phyloP scores from a whole-genome alignment of 306 rosid genomes.

The Lotus japonicus region DNA sequence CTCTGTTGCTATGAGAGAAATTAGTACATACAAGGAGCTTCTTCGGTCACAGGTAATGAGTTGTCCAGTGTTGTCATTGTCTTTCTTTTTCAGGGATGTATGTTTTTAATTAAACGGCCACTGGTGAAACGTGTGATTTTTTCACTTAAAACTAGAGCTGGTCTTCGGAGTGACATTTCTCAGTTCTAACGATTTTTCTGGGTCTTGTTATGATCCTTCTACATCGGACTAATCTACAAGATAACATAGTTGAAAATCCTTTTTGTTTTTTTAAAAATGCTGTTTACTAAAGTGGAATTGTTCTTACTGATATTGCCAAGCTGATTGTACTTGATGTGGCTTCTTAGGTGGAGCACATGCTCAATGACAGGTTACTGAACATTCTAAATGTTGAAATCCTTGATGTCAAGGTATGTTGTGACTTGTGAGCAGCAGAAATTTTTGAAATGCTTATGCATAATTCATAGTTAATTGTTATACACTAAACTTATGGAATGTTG shows the following conservation, averaged over 20 bases:
- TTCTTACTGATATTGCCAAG: slow-evolving; percentile 15
- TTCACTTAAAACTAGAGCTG: background rate
- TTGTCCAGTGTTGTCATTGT: background rate
- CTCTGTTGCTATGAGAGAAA: slow-evolving; percentile 75
- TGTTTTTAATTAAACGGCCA: background rate
- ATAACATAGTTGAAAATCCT: background rate
- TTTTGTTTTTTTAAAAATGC: background rate
- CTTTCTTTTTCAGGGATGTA: background rate
- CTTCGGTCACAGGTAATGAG: slow-evolving; percentile 85
- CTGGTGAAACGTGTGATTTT: background rate
- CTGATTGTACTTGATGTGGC: slow-evolving; percentile 19
- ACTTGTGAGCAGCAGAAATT: background rate
- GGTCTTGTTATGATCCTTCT: background rate
- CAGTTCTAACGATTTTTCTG: background rate
- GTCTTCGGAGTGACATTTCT: background rate
- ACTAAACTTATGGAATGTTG: background rate
- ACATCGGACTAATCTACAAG: background rate
- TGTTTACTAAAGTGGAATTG: background rate
- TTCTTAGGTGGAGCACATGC: slow-evolving; percentile 65
- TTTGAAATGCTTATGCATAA: background rate
- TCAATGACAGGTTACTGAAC: slow-evolving; percentile 56
- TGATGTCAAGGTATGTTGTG: slow-evolving; percentile 52
- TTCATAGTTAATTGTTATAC: background rate
- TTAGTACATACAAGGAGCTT: slow-evolving; percentile 83
- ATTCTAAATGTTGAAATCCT: slow-evolving; percentile 60